Evolutionary conservation across 768 basidiomycete species (phyloP).

Genomic region (Erythrobasidium yunnanense): DNA sequence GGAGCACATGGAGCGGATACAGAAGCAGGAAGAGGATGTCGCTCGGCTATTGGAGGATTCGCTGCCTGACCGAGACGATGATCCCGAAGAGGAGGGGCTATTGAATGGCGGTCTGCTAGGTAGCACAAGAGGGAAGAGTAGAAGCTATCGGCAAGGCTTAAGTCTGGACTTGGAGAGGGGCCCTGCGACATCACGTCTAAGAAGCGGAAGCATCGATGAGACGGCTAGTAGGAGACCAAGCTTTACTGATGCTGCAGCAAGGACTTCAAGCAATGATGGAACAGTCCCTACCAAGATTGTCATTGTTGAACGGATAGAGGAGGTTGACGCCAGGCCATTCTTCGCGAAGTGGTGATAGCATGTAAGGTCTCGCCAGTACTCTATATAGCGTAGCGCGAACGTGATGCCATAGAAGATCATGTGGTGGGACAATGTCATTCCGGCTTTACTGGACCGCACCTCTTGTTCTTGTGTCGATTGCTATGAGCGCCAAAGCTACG

Average conservation of each 20-base stretch:
- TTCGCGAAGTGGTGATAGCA: constrained; percentile 8
- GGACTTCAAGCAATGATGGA: neutral
- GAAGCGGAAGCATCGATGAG: neutral
- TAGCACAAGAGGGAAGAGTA: neutral
- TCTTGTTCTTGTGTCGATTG: neutral
- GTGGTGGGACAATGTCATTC: too few species aligned
- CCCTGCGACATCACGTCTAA: neutral
- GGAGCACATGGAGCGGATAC: constrained; percentile 17
- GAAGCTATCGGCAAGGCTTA: neutral
- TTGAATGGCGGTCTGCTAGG: neutral
- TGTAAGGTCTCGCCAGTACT: too few species aligned
- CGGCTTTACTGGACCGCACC: too few species aligned
- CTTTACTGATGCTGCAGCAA: neutral
- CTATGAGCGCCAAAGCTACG: constrained; percentile 3
- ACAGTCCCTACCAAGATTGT: constrained; percentile 9
- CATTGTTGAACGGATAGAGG: constrained; percentile 24
- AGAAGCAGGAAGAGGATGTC: constrained; percentile 4
- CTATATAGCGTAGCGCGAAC: neutral
- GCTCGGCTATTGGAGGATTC: neutral
- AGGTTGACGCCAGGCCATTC: constrained; percentile 19
- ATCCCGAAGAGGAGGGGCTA: neutral
- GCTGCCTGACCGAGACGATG: neutral
- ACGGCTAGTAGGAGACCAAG: neutral
- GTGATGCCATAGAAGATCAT: too few species aligned
- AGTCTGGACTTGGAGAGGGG: constrained; percentile 15